phyloP scores from a whole-genome alignment of 768 basidiomycete genomes.

The Russula abietina region DNA sequence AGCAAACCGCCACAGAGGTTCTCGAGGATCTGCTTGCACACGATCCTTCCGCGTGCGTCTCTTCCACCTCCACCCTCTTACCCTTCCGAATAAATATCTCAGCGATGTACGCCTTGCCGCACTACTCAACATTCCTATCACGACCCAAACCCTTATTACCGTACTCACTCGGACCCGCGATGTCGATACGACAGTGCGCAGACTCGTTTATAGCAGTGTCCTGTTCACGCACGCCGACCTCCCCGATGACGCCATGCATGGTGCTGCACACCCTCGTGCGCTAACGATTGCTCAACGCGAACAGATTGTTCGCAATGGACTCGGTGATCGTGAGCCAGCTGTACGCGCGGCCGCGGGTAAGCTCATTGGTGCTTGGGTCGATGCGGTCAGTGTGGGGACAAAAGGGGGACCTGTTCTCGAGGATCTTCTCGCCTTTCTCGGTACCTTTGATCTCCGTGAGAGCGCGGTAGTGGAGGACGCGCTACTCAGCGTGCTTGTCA shows the following conservation, averaged over 20 bases:
- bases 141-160: conserved; percentile 47
- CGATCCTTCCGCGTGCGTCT: conserved; percentile 70
- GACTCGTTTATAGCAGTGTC: conserved; percentile 59
- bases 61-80: not conserved
- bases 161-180: conserved; percentile 78
- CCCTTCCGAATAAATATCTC: conserved; percentile 2
- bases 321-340: conserved; percentile 74
- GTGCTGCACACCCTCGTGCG: conserved; percentile 55
- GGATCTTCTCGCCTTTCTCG: conserved; percentile 44
- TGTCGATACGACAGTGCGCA: conserved; percentile 66
- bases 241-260: conserved; percentile 28
- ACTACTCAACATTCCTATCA: conserved; percentile 63
- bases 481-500: conserved; percentile 63
- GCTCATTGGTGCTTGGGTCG: conserved; percentile 73
- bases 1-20: conserved; percentile 50
- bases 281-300: conserved; percentile 72
- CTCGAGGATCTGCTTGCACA: conserved; percentile 60
- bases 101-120: conserved; percentile 86
- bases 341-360: conserved; percentile 69
- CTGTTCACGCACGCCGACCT: conserved; percentile 39
- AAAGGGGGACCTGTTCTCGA: conserved; percentile 36
- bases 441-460: conserved; percentile 54
- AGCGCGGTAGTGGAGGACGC: conserved; percentile 67
- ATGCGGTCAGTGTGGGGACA: conserved; percentile 39
- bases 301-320: conserved; percentile 69